phyloP scores from a whole-genome alignment of 305 asterid genomes.

The Caryopteris hybrid region DNA sequence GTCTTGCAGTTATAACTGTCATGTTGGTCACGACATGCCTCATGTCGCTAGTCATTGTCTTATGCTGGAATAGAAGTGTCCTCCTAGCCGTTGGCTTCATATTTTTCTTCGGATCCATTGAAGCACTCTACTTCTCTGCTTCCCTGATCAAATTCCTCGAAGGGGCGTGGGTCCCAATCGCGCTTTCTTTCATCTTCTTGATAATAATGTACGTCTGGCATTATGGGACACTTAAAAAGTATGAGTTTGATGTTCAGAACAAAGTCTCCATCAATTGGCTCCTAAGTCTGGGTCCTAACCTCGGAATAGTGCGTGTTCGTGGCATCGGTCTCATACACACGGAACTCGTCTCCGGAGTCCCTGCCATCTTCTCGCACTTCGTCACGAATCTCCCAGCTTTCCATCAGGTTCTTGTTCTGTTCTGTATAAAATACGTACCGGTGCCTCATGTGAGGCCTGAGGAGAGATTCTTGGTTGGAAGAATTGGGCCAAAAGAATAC shows the following conservation, averaged over 20 bases:
- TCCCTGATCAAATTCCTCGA: slow-evolving; percentile 84
- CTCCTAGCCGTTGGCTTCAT: slow-evolving; percentile 58
- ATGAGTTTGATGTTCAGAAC: slow-evolving; percentile 84
- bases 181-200: slow-evolving; percentile 58
- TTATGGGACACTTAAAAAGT: slow-evolving; percentile 69
- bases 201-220: slow-evolving; percentile 74
- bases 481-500: slow-evolving; percentile 76
- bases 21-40: slow-evolving; percentile 93
- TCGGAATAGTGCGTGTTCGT: slow-evolving; percentile 75
- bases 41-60: slow-evolving; percentile 75
- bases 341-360: slow-evolving; percentile 85
- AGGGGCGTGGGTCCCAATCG: slow-evolving; percentile 92
- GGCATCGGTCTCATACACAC: slow-evolving; percentile 93
- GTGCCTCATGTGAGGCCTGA: slow-evolving; percentile 89
- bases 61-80: slow-evolving; percentile 68
- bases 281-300: slow-evolving; percentile 64
- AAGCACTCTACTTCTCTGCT: slow-evolving; percentile 88
- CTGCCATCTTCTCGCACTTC: slow-evolving; percentile 85
- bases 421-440: slow-evolving; percentile 74
- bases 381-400: slow-evolving; percentile 90
- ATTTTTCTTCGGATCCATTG: slow-evolving; percentile 81
- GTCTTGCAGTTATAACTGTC: slow-evolving; percentile 88
- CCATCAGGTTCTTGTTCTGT: slow-evolving; percentile 78
- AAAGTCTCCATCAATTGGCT: slow-evolving; percentile 84
- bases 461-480: slow-evolving; percentile 78